Evolutionary conservation across 2,329 filamentous ascomycete species (phyloP).

Genomic region (Epichloe uncinata): DNA sequence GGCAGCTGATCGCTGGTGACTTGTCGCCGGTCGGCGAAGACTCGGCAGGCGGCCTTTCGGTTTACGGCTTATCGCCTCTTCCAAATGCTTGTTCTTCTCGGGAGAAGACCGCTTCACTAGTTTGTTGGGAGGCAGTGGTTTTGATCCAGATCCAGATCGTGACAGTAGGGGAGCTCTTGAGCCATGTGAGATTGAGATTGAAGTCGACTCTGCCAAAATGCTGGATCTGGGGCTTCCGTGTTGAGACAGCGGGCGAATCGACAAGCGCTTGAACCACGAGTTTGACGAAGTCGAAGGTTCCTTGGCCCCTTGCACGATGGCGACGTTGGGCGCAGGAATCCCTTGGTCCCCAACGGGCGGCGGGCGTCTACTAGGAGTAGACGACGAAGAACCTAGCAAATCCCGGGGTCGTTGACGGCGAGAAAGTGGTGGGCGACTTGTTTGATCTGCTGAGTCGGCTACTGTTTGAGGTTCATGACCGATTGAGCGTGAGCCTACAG

Average conservation of each 20-base stretch:
- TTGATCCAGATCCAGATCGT: conserved; percentile 21
- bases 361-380: conserved; percentile 25
- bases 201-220: conserved; percentile 50
- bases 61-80: conserved; percentile 30
- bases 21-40: conserved; percentile 62
- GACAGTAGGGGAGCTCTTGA: conserved; percentile 52
- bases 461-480: conserved; percentile 9
- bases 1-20: conserved; percentile 63
- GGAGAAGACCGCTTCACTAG: conserved; percentile 61
- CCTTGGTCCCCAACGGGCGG: conserved; percentile 20
- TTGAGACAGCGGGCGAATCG: conserved; percentile 50
- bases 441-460: conserved; percentile 17
- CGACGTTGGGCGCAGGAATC: background rate
- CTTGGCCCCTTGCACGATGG: conserved; percentile 31
- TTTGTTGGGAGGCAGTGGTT: conserved; percentile 53
- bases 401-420: conserved; percentile 24
- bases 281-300: conserved; percentile 48
- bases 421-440: conserved; percentile 22
- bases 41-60: conserved; percentile 50
- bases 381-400: conserved; percentile 29
- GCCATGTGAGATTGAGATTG: conserved; percentile 50
- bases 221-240: conserved; percentile 52
- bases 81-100: conserved; percentile 25
- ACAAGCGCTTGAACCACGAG: conserved; percentile 63
- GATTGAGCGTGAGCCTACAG: background rate